Percentiles rank a stretch among this genome's conserved stretches.
Evolutionary conservation across 345 rosid species (phyloP).

Genomic region (Camelina sativa): DNA sequence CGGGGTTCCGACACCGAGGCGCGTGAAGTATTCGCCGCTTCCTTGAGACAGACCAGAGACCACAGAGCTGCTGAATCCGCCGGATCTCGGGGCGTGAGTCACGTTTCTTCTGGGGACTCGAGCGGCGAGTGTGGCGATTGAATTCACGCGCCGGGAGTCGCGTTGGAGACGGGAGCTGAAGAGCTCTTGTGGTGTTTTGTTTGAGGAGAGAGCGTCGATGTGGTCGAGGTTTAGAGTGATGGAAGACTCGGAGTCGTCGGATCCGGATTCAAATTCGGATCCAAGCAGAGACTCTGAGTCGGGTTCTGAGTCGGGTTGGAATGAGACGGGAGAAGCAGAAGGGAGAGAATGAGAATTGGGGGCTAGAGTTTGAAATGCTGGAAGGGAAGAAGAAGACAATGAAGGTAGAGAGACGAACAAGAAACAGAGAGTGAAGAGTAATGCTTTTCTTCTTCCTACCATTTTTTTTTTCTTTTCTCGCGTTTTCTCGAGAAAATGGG

Average conservation of each 20-base stretch:
- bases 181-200: constrained; percentile 62
- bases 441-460: constrained; percentile 39
- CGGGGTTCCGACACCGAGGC: constrained; percentile 92
- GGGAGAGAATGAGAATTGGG: constrained; percentile 55
- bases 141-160: constrained; percentile 63
- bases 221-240: constrained; percentile 66
- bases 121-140: constrained; percentile 50
- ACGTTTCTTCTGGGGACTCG: constrained; percentile 30
- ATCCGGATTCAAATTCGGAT: constrained; percentile 23
- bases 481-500: constrained; percentile 35
- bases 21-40: constrained; percentile 97
- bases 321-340: constrained; percentile 49
- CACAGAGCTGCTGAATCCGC: constrained; percentile 71
- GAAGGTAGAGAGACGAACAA: constrained; percentile 45
- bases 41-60: constrained; percentile 93
- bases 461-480: constrained; percentile 10
- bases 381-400: constrained; percentile 32
- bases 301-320: constrained; percentile 43
- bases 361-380: constrained; percentile 49
- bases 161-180: constrained; percentile 73
- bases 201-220: constrained; percentile 68
- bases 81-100: constrained; percentile 42
- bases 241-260: constrained; percentile 21
- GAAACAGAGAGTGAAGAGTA: constrained; percentile 47
- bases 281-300: constrained; percentile 35